Conservation (phyloP, 371 early-diverging fungal species). For the Mortierella sp. region DNA sequence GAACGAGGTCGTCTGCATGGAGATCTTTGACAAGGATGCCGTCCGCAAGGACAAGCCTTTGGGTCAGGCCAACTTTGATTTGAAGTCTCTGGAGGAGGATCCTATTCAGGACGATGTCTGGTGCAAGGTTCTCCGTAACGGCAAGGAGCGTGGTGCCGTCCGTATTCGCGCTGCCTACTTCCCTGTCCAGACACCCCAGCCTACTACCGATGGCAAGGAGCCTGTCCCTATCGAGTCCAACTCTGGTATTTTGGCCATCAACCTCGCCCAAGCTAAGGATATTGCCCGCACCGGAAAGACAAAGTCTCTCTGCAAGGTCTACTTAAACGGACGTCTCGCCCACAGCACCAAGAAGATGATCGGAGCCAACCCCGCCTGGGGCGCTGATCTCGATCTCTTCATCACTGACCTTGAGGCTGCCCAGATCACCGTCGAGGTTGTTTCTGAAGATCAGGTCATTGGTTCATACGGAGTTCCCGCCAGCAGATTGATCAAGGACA, state of each 20-base stretch:
- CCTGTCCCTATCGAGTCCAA: slow-evolving; percentile 49
- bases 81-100: slow-evolving; percentile 67
- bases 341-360: slow-evolving; percentile 37
- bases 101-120: slow-evolving; percentile 61
- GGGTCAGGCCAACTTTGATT: slow-evolving; percentile 73
- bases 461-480: slow-evolving; percentile 35
- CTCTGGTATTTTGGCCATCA: slow-evolving; percentile 55
- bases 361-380: slow-evolving; percentile 51
- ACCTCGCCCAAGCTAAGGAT: slow-evolving; percentile 57
- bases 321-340: slow-evolving; percentile 31
- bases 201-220: slow-evolving; percentile 37
- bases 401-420: slow-evolving; percentile 44
- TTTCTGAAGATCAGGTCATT: slow-evolving; percentile 38
- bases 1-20: slow-evolving; percentile 75
- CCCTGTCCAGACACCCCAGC: slow-evolving; percentile 46
- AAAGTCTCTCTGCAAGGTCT: slow-evolving; percentile 39
- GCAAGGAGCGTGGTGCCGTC: slow-evolving; percentile 54
- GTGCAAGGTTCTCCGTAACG: slow-evolving; percentile 57
- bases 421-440: slow-evolving; percentile 36
- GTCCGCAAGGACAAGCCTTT: slow-evolving; percentile 73
- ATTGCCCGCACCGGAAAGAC: slow-evolving; percentile 46
- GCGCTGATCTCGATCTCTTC: slow-evolving; percentile 46
- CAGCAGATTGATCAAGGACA: slow-evolving; percentile 42
- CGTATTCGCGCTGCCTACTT: slow-evolving; percentile 57
- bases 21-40: slow-evolving; percentile 76